Evolutionary conservation across 148 eudicot genomes (phyloP), one percentile per base, ranked within the genome.

Genomic region (Rhododendron mucronatum): DNA sequence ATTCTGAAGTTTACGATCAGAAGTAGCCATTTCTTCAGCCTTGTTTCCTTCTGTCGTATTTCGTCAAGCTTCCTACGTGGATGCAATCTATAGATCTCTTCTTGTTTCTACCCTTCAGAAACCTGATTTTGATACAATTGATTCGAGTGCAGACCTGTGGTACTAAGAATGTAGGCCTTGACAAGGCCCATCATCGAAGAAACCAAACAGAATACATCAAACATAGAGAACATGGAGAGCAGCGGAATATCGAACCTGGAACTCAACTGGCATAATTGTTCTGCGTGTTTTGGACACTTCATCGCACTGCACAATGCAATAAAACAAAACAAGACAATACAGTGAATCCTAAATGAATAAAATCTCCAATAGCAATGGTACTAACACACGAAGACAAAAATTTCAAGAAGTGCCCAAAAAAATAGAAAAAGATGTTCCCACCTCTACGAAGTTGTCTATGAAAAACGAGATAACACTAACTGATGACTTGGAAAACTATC

Each of bases 231-330:
- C 45, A 57, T 83, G 35, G 47, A 77, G 9, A 77, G 79, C 18
- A 13, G 39, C 45, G 73, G 48, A 28, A 87, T 65, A 86, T 77
- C 88, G 35, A 47, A 95, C 98, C 96, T 88, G 83, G 76, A 93
- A 95, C 71, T 87, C 92, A 79, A 93, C 88, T 39, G 91, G 92
- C 59, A 65, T 90, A 74, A 87, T 63, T 55, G 98, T 95, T 90
- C 78, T 90, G 45, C 95, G 90, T 47, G 81, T 65, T 20, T 63
- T 84, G 2, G 93, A 89, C 69, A 88, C 47, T 87, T 93, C 95
- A 92, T 95, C 95, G 88, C 93, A 92, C 98, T 95, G 93, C 90
- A 90, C 28, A 91, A 73, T 37, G 3, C 14, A 47, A 85, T 4
- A 45, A 88, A 23, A 37, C 28, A 30, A 79, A 78, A 47, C 47